Percentiles rank a stretch among this genome's conserved stretches.
These are phyloP conservation scores for Physcomitrellopsis africana DNA, from an alignment of 225 moss, liverwort and hornwort genomes.

Conservation along the genomic window DNA sequence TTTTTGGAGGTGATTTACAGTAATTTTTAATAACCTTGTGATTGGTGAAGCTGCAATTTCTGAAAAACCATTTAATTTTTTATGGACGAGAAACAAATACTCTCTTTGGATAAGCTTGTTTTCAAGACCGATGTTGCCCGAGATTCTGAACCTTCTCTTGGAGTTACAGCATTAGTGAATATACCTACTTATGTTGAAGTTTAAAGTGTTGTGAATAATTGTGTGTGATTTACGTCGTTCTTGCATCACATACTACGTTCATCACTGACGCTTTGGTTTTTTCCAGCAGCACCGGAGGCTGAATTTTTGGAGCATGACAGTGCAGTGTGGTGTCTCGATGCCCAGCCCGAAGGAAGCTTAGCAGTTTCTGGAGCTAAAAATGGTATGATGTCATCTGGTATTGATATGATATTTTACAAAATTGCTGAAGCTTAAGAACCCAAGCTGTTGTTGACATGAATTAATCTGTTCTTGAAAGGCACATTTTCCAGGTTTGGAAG, in stretches of 20 bases:
- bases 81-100: not conserved
- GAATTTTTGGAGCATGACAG: conserved; percentile 90
- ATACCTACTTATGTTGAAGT: not conserved
- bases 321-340: conserved; percentile 92
- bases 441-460: conserved; percentile 16
- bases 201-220: conserved; percentile 14
- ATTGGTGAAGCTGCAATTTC: conserved; percentile 19
- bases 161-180: conserved; percentile 19
- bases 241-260: not conserved
- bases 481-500: too few relatives aligned
- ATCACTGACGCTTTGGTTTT: conserved; percentile 28
- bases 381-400: conserved; percentile 59
- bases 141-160: conserved; percentile 11
- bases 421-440: not conserved
- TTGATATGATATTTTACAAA: conserved; percentile 6
- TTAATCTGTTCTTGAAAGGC: conserved; percentile 4
- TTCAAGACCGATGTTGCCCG: conserved; percentile 21
- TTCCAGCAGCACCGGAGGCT: conserved; percentile 56
- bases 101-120: conserved; percentile 1
- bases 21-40: conserved; percentile 18
- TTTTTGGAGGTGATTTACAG: not conserved
- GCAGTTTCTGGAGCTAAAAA: conserved; percentile 91
- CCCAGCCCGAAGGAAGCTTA: conserved; percentile 62
- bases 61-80: not conserved
- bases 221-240: conserved; percentile 5